A percentile compares a stretch with the other conserved stretches of the same genome.
Evolutionary conservation across 2,329 filamentous ascomycete genomes (phyloP).

Genomic region (Verticillium nonalfalfae): DNA sequence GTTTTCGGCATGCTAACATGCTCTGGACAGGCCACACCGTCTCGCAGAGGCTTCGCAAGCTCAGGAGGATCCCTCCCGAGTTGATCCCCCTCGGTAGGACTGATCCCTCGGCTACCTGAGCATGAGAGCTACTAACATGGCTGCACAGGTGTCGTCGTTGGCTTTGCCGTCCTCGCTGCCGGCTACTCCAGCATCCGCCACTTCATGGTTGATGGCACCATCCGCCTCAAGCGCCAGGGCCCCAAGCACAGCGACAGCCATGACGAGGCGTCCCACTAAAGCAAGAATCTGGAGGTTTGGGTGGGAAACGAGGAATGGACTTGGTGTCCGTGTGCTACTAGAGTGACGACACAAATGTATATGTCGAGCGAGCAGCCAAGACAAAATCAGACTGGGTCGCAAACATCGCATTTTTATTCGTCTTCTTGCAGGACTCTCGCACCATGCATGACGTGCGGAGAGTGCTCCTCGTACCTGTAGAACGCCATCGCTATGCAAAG

Average conservation of each 20-base stretch:
- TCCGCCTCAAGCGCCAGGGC: constrained; percentile 74
- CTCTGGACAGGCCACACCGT: constrained; percentile 77
- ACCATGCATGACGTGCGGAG: not conserved
- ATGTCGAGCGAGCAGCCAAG: constrained; percentile 9
- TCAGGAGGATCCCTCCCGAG: constrained; percentile 89
- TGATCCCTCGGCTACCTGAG: constrained; percentile 12
- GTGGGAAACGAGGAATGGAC: not conserved
- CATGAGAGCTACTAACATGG: not conserved
- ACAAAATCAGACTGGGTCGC: constrained; percentile 1
- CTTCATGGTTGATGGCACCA: constrained; percentile 82
- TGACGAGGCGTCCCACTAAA: constrained; percentile 25
- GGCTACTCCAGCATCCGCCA: constrained; percentile 78
- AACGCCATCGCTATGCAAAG: constrained; percentile 42
- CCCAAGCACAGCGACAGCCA: constrained; percentile 30
- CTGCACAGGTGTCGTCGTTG: constrained; percentile 70
- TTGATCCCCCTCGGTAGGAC: constrained; percentile 82
- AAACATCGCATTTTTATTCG: constrained; percentile 11
- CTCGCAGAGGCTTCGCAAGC: constrained; percentile 85
- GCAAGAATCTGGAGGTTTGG: not conserved
- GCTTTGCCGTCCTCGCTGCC: constrained; percentile 75
- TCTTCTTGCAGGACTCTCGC: constrained; percentile 2
- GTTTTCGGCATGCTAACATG: not conserved
- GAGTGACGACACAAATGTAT: constrained; percentile 7
- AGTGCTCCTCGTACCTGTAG: constrained; percentile 9
- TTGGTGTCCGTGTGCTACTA: constrained; percentile 4